Evolutionary conservation across 139 green algal genomes (phyloP), one percentile per base, ranked within the genome.

Genomic region (Microglena sp.): DNA sequence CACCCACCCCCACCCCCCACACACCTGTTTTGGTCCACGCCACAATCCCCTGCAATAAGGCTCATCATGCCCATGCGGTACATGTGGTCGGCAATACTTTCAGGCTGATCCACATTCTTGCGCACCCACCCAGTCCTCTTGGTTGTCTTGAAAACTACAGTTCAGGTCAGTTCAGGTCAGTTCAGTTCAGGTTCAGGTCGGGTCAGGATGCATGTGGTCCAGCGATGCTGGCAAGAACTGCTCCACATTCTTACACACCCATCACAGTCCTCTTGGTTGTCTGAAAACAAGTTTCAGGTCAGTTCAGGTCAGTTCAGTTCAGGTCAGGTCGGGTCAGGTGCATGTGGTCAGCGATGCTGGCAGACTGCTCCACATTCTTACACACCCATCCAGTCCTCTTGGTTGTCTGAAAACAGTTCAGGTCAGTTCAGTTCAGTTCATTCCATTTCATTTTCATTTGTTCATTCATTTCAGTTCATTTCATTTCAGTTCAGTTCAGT

Each of bases 31-130:
- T 59, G 69, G 65, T 88, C 82, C n/a, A 88, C 64, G 18, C 46
- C 67, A 31, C 58, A 56, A 36, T 73, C 64, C 2, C 60, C 65
- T 2, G 74, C 72, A 24, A 97, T 65, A 30, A 97, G 62, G 2
- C 83, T 75, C 87, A 98, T 95, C 26, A 97, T 66, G 8, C 77
- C 70, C 92, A 97, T 97, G 27, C 92, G 84, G 74, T 98, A 95
- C 60, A 69, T 70, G 55, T 70, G 62, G 21, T 76, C 69, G 26
- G 56, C 62, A 53, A 97, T 94, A 69, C 84, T 94, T 64, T 97
- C 92, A 5, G 92, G 84, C 1, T 74, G 57, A 4, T 77, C 2
- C 3, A 97, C 84, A 2, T 77, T 74, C 32, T 75, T 83, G 24
- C 77, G 67, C 26, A 96, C 82, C 92, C 92, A 97, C 4, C 92